These are phyloP conservation scores for Hypericum perforatum DNA, from an alignment of 345 rosid genomes.

Conservation along the genomic window DNA sequence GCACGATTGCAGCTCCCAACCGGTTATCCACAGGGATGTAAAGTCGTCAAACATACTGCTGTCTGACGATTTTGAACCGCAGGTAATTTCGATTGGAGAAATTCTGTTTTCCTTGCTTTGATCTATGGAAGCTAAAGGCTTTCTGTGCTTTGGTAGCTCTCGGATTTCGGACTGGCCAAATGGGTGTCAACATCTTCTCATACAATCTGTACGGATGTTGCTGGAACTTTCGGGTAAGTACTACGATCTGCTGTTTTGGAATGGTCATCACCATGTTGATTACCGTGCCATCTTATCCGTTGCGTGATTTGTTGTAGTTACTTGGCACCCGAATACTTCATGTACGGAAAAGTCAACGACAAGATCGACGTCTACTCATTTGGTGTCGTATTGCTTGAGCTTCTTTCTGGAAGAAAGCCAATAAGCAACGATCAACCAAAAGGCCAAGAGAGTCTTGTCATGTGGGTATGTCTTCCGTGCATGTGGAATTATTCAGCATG, in stretches of 20 bases:
- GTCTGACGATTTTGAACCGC: conserved; percentile 6
- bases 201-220: conserved; percentile 7
- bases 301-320: conserved; percentile 1
- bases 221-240: conserved; percentile 5
- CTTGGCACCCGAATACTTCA: conserved; percentile 11
- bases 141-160: conserved; percentile 1
- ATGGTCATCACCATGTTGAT: too few relatives aligned
- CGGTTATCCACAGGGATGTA: conserved; percentile 8
- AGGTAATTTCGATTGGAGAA: background rate
- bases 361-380: conserved; percentile 9
- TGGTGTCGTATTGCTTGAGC: conserved; percentile 11
- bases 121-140: background rate
- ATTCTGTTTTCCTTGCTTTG: background rate
- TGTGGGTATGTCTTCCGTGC: conserved; percentile 18
- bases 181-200: conserved; percentile 7
- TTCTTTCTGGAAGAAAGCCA: conserved; percentile 19
- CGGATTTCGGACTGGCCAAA: conserved; percentile 10
- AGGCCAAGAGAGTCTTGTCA: conserved; percentile 25
- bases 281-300: background rate
- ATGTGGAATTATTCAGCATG: background rate
- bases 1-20: background rate
- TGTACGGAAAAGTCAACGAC: conserved; percentile 8
- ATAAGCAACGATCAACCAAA: conserved; percentile 24
- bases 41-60: conserved; percentile 5
- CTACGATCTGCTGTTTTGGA: background rate